Base-by-base conservation (phyloP, 2,329 filamentous ascomycete genomes). In the Alternaria incomplexa region DNA sequence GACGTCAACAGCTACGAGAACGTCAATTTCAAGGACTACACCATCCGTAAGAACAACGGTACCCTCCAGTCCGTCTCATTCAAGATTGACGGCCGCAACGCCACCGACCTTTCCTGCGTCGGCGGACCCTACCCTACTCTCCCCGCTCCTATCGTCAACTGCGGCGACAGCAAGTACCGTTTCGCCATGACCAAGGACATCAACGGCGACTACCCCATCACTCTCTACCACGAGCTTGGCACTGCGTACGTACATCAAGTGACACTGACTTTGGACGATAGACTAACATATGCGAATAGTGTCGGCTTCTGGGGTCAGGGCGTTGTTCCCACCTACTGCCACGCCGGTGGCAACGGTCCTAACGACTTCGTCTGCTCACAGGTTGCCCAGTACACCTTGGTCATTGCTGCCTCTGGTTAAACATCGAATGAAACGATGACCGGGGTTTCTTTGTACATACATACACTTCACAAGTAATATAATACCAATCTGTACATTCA, bases 311-410 rank as follows among this genome's bases (percentile, higher is more conserved):
- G 28, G 28, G 63, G 60, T 3, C 46, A 53, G 10, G 69, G 59
- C 11, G 50, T 50, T 17, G 63, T 68, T 5, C 62, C 68, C 8
- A 68, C 66, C 3, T 68, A 70, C 60, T 74, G 71, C 64, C 68
- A 43, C 13, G 68, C 72, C 52, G 72, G 68, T n/a, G 68, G 69
- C 5, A 62, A 68, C 26, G 68, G 64, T 4, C 46, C 57, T 3
- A 25, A 70, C 9, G 72, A 74, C 62, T 69, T 65, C 10, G 54
- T 70, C 25, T 73, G 69, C 63, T 11, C 47, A 20, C 69, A 72
- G 68, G 23, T 58, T 15, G 26, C 17, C n/a, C 15, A 17, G 9
- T 8, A 12, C 58, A 69, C 68, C 23, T 60, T 70, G 52, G 64
- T 68, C 26, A 67, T 72, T 45, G 13, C 52, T 20, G 15, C 22